These are phyloP conservation scores for Leccinum glutinopallens DNA, from an alignment of 1,284 basidiomycete species.

Conservation along the genomic window DNA sequence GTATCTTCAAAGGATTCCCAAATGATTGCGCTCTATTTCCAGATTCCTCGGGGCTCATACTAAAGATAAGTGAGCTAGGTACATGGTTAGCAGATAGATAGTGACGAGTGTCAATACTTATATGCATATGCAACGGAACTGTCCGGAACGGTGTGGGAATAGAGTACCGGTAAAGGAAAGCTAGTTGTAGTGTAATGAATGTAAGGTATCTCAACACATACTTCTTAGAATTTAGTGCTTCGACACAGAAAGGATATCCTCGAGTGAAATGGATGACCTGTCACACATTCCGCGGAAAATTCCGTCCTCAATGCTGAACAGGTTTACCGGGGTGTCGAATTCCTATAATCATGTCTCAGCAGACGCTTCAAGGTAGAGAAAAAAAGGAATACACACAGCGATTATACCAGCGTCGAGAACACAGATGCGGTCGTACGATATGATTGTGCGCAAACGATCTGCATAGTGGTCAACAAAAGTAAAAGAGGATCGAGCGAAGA, in stretches of 20 bases:
- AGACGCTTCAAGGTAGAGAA: neutral
- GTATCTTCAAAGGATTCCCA: too few relatives aligned
- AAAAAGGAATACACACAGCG: slow-evolving; percentile 39
- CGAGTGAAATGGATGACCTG: slow-evolving; percentile 64
- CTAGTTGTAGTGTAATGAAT: too few relatives aligned
- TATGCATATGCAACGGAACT: too few relatives aligned
- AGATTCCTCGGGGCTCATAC: neutral
- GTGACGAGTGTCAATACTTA: too few relatives aligned
- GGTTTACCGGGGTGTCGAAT: slow-evolving; percentile 71
- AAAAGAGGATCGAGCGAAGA: neutral
- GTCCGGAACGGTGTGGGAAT: too few relatives aligned
- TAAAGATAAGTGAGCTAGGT: too few relatives aligned
- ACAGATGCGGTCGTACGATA: slow-evolving; percentile 74
- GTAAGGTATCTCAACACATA: too few relatives aligned
- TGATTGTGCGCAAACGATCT: slow-evolving; percentile 77
- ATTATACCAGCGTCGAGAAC: slow-evolving; percentile 74
- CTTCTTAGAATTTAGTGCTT: slow-evolving; percentile 6
- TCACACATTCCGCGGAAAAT: slow-evolving; percentile 79
- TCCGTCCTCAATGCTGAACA: slow-evolving; percentile 58
- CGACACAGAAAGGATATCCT: slow-evolving; percentile 51
- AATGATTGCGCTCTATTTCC: neutral
- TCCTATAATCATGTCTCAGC: slow-evolving; percentile 35
- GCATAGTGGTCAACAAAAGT: slow-evolving; percentile 16
- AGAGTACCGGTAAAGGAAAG: too few relatives aligned
- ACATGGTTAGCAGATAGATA: too few relatives aligned